Base-by-base conservation (phyloP, 306 rosid species). In the Gynostemma pentaphyllum region DNA sequence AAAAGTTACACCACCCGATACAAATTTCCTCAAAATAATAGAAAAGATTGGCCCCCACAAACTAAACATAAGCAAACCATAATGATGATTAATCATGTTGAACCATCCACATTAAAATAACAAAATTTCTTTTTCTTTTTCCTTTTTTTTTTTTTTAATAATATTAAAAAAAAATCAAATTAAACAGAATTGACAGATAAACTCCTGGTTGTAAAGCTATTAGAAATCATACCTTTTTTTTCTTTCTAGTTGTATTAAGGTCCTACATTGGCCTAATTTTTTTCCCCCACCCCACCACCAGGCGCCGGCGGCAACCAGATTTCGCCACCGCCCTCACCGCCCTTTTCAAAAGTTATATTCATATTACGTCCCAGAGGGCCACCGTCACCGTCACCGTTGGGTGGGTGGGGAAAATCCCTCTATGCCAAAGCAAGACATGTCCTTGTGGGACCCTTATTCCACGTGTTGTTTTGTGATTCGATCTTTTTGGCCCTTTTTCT, bases 151-250 rank as follows among this genome's bases (percentile, higher is more conserved):
- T 16, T 30, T 56, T 8, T 2, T 3, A 9, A 32, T 1, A 32
- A 26, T n/a, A 26, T 1, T 9, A 63, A 2, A 0, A 63, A 41
- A 0, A 8, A 63, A n/a, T 26, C 2, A 30, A 30, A 56, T 23
- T 16, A 52, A 54, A 54, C 24, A 54, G 62, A 54, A 54, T 7
- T 54, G 64, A 57, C 64, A 57, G 64, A 45, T 57, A 57, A 57
- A 57, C 29, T 57, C 45, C 11, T 34, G 64, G 62, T 57, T 57
- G 64, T 34, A 57, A 57, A 57, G 64, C 29, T 57, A 45, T 34
- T 19, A 46, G 26, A 45, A 30, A 45, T 45, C 27, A 44, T 45
- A 46, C 39, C 2, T 27, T 32, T 63, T 15, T 42, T 19, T 28
- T 27, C 24, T 63, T 15, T 42, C 27, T 28, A 63, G 37, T 63